A percentile compares a stretch with the other conserved stretches of the same genome.
Conservation (phyloP, 2,329 filamentous ascomycete genomes). For the Emmonsia crescens region DNA sequence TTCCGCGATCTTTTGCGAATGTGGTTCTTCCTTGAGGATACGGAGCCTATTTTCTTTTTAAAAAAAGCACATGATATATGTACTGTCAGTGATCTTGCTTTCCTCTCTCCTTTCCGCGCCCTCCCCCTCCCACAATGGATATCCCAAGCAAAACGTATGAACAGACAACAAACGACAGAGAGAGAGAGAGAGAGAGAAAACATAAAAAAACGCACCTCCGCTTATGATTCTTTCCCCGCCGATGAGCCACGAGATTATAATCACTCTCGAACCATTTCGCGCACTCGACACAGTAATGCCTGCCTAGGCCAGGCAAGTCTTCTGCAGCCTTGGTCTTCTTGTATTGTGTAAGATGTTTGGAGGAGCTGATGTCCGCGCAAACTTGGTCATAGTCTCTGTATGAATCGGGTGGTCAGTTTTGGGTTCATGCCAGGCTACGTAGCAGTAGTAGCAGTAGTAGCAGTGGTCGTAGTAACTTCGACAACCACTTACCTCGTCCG, state of each 20-base stretch:
- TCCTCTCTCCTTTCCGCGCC: background rate
- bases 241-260: slow-evolving; percentile 61
- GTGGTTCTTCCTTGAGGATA: slow-evolving; percentile 70
- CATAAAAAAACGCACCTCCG: slow-evolving; percentile 49
- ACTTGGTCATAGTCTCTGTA: slow-evolving; percentile 85
- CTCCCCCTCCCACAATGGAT: background rate
- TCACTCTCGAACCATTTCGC: slow-evolving; percentile 94
- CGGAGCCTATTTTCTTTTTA: slow-evolving; percentile 61
- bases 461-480: too few relatives aligned
- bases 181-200: slow-evolving; percentile 1
- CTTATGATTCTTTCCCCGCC: slow-evolving; percentile 86
- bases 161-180: background rate
- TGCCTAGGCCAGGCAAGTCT: slow-evolving; percentile 77
- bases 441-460: too few relatives aligned
- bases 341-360: slow-evolving; percentile 70
- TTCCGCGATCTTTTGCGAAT: slow-evolving; percentile 76
- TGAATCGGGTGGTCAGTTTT: slow-evolving; percentile 39
- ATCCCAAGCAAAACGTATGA: background rate
- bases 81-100: background rate
- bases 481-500: slow-evolving; percentile 49
- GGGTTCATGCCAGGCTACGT: background rate
- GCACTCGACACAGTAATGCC: slow-evolving; percentile 83
- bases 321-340: slow-evolving; percentile 69
- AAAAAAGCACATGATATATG: too few relatives aligned
- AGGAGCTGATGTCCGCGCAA: slow-evolving; percentile 65